Conservation (phyloP, 371 early-diverging fungal genomes). For the Rhizopus delemar region DNA sequence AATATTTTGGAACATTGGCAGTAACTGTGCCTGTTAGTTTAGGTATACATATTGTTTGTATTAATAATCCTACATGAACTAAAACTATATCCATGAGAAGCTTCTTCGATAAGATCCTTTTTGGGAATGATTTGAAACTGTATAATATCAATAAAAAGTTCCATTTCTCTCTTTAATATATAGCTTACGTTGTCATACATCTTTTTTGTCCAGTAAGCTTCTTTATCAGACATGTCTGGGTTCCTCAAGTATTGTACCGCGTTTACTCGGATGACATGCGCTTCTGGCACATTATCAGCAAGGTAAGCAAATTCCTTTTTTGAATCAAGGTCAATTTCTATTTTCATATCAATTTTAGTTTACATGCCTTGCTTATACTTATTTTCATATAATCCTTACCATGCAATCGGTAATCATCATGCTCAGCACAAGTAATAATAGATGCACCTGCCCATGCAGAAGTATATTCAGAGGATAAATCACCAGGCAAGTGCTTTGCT, state of each 20-base stretch:
- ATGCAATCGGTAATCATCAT: slow-evolving; percentile 33
- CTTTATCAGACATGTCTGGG: slow-evolving; percentile 25
- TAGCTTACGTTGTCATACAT: slow-evolving; percentile 34
- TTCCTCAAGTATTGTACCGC: slow-evolving; percentile 27
- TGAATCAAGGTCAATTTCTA: slow-evolving; percentile 39
- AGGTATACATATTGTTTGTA: neutral
- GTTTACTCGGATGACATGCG: slow-evolving; percentile 32
- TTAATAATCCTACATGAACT: slow-evolving; percentile 28
- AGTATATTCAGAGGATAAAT: slow-evolving; percentile 59
- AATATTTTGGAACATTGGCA: slow-evolving; percentile 54
- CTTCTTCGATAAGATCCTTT: slow-evolving; percentile 21
- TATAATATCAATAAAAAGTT: neutral
- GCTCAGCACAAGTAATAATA: slow-evolving; percentile 34
- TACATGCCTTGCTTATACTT: neutral
- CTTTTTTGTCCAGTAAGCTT: slow-evolving; percentile 36
- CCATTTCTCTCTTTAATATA: neutral
- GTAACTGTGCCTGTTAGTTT: slow-evolving; percentile 22
- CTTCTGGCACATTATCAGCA: slow-evolving; percentile 36
- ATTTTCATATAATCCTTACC: slow-evolving; percentile 17
- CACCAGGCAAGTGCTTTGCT: slow-evolving; percentile 63
- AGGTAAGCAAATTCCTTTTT: slow-evolving; percentile 38
- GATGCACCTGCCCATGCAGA: slow-evolving; percentile 77
- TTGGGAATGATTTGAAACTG: slow-evolving; percentile 31
- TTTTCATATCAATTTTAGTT: too few species aligned
- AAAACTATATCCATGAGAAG: slow-evolving; percentile 33